These are phyloP conservation scores for Blastobotrys chiropterorum DNA, from an alignment of 805 yeast genomes.

Conservation along the genomic window DNA sequence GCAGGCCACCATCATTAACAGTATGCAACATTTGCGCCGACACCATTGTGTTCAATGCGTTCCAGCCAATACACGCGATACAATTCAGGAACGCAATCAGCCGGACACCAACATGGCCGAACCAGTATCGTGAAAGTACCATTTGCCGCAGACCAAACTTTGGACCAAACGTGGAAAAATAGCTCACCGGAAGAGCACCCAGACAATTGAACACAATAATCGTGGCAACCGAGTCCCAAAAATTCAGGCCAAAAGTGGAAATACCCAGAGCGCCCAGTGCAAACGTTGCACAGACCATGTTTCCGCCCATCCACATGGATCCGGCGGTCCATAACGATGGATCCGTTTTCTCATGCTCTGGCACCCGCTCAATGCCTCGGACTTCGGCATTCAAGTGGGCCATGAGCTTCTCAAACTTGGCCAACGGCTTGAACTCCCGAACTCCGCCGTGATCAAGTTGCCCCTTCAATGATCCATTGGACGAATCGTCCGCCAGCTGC, in stretches of 20 bases:
- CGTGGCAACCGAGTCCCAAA: slow-evolving; percentile 62
- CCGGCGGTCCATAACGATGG: slow-evolving; percentile 63
- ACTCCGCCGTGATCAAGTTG: slow-evolving; percentile 1
- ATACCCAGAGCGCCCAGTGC: slow-evolving; percentile 71
- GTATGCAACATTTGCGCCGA: slow-evolving; percentile 78
- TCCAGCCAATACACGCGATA: slow-evolving; percentile 92
- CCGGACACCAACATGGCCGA: slow-evolving; percentile 71
- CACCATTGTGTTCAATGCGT: slow-evolving; percentile 85
- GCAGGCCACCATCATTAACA: slow-evolving; percentile 59
- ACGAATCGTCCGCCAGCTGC: not conserved
- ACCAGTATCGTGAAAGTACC: slow-evolving; percentile 69
- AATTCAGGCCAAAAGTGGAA: slow-evolving; percentile 57
- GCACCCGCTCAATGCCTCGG: slow-evolving; percentile 75
- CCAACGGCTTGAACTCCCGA: slow-evolving; percentile 7
- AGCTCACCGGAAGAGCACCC: slow-evolving; percentile 77
- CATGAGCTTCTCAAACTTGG: slow-evolving; percentile 6
- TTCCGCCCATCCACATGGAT: slow-evolving; percentile 88
- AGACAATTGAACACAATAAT: slow-evolving; percentile 68
- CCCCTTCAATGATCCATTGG: not conserved
- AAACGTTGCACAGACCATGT: slow-evolving; percentile 77
- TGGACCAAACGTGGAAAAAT: slow-evolving; percentile 76
- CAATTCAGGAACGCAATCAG: slow-evolving; percentile 71
- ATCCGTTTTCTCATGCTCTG: slow-evolving; percentile 72
- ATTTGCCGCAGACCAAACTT: slow-evolving; percentile 83
- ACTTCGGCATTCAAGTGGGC: slow-evolving; percentile 38